Conservation (phyloP, 2,329 filamentous ascomycete species). For the Sporothrix schenckii region DNA sequence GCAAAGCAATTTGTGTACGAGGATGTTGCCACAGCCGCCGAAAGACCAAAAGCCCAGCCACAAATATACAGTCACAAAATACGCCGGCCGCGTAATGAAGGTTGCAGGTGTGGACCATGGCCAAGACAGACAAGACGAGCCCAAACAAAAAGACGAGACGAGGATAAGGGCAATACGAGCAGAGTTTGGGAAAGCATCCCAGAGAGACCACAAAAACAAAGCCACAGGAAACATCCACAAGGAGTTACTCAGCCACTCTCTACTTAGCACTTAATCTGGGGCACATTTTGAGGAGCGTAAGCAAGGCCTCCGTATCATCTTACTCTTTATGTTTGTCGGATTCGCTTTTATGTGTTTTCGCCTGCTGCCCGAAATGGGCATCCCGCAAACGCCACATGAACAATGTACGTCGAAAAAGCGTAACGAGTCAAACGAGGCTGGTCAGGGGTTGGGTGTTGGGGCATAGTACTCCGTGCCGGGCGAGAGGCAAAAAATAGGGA, state of each 20-base stretch:
- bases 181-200: background rate
- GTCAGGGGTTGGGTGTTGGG: background rate
- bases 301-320: background rate
- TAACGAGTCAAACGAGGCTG: constrained; percentile 19
- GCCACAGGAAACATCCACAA: background rate
- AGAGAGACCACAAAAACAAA: background rate
- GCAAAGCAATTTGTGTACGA: no score
- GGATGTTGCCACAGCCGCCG: background rate
- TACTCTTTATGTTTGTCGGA: background rate
- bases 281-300: background rate
- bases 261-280: no score
- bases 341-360: background rate
- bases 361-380: background rate
- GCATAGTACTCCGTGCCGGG: background rate
- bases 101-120: constrained; percentile 15
- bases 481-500: background rate
- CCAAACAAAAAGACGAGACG: background rate
- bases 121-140: background rate
- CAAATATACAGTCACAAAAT: background rate
- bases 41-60: background rate
- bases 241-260: no score
- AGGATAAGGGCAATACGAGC: background rate
- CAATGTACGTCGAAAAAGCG: background rate
- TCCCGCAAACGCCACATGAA: background rate
- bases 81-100: constrained; percentile 20